These are phyloP conservation scores for Chrysosporium queenslandicum DNA, from an alignment of 2,329 filamentous ascomycete species.

Conservation along the genomic window DNA sequence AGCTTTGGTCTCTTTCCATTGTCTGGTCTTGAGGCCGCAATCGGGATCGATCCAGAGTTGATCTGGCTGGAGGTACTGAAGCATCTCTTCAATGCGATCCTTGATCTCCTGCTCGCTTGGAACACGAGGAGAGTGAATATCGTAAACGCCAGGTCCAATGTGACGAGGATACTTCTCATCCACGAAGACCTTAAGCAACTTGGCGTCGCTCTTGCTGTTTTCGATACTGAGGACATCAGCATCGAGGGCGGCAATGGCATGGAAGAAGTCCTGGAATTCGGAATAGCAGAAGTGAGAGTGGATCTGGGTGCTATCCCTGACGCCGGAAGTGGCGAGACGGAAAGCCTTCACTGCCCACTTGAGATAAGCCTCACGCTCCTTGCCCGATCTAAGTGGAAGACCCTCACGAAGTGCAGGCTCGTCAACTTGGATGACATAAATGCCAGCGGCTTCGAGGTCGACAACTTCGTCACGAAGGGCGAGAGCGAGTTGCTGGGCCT, in stretches of 20 bases:
- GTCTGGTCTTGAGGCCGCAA: constrained; percentile 97
- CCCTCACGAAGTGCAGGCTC: constrained; percentile 98
- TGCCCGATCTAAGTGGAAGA: constrained; percentile 87
- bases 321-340: constrained; percentile 87
- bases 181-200: constrained; percentile 97
- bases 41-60: constrained; percentile 99
- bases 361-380: constrained; percentile 94
- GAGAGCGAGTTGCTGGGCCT: constrained; percentile 96
- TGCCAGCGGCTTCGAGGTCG: constrained; percentile 91
- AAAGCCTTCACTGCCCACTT: constrained; percentile 97
- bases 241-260: constrained; percentile 95
- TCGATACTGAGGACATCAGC: constrained; percentile 98
- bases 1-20: constrained; percentile 98
- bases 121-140: constrained; percentile 98
- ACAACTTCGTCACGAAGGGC: constrained; percentile 97
- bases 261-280: constrained; percentile 99
- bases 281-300: constrained; percentile 99
- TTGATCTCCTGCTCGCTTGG: constrained; percentile 97
- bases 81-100: constrained; percentile 96
- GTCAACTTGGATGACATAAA: constrained; percentile 98
- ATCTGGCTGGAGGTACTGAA: constrained; percentile 90
- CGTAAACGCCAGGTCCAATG: constrained; percentile 98
- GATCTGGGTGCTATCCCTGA: constrained; percentile 94
- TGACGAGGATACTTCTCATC: constrained; percentile 95
- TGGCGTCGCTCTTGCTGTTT: constrained; percentile 99